Base-by-base conservation (phyloP, 2,329 filamentous ascomycete genomes). In the Diaporthe sp. region DNA sequence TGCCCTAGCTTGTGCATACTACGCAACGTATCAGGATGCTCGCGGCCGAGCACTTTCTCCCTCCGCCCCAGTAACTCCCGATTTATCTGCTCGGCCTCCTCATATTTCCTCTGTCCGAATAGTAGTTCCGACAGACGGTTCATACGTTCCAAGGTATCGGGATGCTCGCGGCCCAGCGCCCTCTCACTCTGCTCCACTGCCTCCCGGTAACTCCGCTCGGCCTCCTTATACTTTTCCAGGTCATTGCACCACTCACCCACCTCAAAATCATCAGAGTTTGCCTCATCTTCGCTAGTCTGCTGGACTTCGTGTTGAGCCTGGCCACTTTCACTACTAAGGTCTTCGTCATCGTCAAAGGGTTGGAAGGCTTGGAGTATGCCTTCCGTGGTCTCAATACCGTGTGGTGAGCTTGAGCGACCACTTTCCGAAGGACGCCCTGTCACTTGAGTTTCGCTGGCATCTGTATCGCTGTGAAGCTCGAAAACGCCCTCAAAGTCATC, bases 111-210 rank as follows among this genome's bases (percentile, higher is more conserved):
- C 31, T 70, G 46, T 13, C 34, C 37, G 7, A 3, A 1, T 9
- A 55, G 22, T 28, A 55, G 12, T 2, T 0, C 1, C 4, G 13
- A 31, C 13, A 55, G 12, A 2, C 0, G 19, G 0, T 3, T 0
- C 37, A 71, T 57, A n/a, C 15, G 22, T 15, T 15, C 12, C 34
- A 44, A 22, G 57, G 51, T 71, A 8, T 71, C 34, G 15, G 19
- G n/a, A 22, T 53, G 49, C n/a, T 71, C 37, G 31, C 12, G 12
- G 4, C 62, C 62, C 19, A 67, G 44, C 5, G 17, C 19, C 12
- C 9, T 67, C 31, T 67, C 44, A 3, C 6, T 51, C 12, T 37
- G 19, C 28, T 67, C 44, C 1, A 67, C 22, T 22, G 28, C 22
- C 19, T 51, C 31, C 44, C 3, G 28, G 19, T 49, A 37, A 15